Base-by-base conservation (phyloP, 2,329 filamentous ascomycete species). In the Metarhizium guizhouense region DNA sequence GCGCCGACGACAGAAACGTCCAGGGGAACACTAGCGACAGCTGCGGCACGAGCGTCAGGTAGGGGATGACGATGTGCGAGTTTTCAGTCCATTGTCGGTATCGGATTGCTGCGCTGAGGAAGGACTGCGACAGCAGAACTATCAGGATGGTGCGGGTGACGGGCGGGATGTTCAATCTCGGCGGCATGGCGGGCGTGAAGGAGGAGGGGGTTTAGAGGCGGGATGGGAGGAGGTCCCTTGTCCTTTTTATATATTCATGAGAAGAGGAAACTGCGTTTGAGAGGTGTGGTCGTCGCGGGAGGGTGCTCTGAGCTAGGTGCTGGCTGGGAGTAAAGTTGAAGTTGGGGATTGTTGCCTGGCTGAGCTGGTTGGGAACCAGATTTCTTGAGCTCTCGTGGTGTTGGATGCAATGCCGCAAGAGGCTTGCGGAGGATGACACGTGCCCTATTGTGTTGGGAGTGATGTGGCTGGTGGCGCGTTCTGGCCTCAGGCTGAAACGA, bases 91-190 rank as follows among this genome's bases (percentile, higher is more conserved):
- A 87, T 73, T 87, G 82, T 59, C 82, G 79, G 67, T 88, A 88
- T 55, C 89, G 83, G 71, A 95, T 84, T 62, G 85, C 79, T 61
- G 88, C 86, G 74, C 92, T 94, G 66, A 96, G 79, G 63, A 94
- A 74, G 53, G 91, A 95, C 72, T 96, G 85, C 60, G 84, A 74
- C 60, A 91, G 71, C 57, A 96, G 81, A 58, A 80, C 79, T 67
- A 88, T 82, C 64, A 99, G 85, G 55, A 93, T 79, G 64, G 83
- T 84, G 60, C 94, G 87, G 51, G 94, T 97, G 63, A 96, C 83
- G 34, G 94, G 93, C 58, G 94, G 94, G 60, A 97, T 86, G 68
- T 95, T 96, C 74, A 96, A 81, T 76, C 93, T 86, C 54, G 86
- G 80, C 65, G 88, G 81, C 90, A 95, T 87, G 68, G 65, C 72